Percentiles rank a stretch among this genome's conserved stretches.
phyloP scores from a whole-genome alignment of 139 green algal species.

The Picochlorum sp. region DNA sequence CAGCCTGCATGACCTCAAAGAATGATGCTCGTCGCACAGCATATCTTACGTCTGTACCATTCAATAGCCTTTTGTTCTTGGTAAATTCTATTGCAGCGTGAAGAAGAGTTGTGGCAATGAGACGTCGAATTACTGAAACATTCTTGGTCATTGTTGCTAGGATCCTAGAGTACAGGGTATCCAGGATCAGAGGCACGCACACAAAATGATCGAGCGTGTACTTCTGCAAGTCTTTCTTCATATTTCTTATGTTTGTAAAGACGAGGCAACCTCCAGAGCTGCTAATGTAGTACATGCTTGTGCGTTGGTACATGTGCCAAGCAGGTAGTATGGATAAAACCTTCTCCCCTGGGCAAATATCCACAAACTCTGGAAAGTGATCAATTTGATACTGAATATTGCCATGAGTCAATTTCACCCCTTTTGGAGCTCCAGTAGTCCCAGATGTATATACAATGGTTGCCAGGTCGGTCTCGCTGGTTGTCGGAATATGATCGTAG shows the following conservation, averaged over 20 bases:
- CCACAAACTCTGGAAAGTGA: constrained; percentile 42
- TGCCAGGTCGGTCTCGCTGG: constrained; percentile 32
- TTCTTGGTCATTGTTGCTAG: constrained; percentile 42
- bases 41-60: constrained; percentile 45
- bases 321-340: constrained; percentile 78
- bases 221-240: constrained; percentile 67
- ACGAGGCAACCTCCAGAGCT: constrained; percentile 39
- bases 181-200: constrained; percentile 86
- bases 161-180: constrained; percentile 74
- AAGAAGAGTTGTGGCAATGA: constrained; percentile 48
- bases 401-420: constrained; percentile 66
- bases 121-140: constrained; percentile 26
- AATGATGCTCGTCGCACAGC: constrained; percentile 23
- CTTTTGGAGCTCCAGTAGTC: constrained; percentile 61
- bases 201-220: constrained; percentile 77
- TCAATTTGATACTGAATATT: constrained; percentile 83
- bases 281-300: constrained; percentile 46
- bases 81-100: constrained; percentile 41
- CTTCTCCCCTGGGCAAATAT: constrained; percentile 35
- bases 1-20: constrained; percentile 33
- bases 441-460: constrained; percentile 76
- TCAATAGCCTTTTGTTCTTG: constrained; percentile 36
- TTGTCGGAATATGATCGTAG: constrained; percentile 2
- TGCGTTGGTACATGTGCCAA: constrained; percentile 91
- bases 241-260: constrained; percentile 71